Evolutionary conservation across 225 moss, liverwort and hornwort genomes (phyloP), one percentile per base, ranked within the genome.

Genomic region (Marchantia polymorpha): DNA sequence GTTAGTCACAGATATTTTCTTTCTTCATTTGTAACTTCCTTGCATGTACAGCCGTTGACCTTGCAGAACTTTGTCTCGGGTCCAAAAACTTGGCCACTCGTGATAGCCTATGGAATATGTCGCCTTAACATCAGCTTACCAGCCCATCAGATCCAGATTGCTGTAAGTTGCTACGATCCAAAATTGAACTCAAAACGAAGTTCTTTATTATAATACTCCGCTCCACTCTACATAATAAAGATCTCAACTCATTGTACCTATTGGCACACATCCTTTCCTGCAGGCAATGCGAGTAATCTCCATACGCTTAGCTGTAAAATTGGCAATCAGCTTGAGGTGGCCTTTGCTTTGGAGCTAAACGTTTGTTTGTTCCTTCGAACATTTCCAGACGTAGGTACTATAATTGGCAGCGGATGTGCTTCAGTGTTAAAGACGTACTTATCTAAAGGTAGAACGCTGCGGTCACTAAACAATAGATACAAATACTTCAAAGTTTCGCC

Each of bases 401-500:
- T 64, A 7, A 99, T 83, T 25, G 97, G 97, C 46, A 99, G 83
- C 22, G 97, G 97, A 69, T 99, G 97, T 61, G 97, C 97, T 77
- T 99, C 94, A 4, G 93, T 90, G 81, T 99, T 99, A 51, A 99
- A 99, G 47, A 99, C 94, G 54, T 90, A 94, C 71, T 93, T 81
- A 31, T 93, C 93, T 54, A 99, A 83, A 0, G 93, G 94, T 12
- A 99, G 83, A 47, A 95, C 85, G 70, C 74, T 80, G 7, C 82
- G 56, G 80, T 93, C 89, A 78, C 94, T 91, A 69, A 99, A 99
- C 11, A 99, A 85, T 72, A 99, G 87, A 83, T 91, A 94, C 72
- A 99, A 76, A 77, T 99, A 99, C 85, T 99, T 99, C 83, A 99
- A 78, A 64, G 97, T 99, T 90, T 99, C 97, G 66, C 97, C 97